Percentiles rank a stretch among this genome's conserved stretches.
Conservation (phyloP, 1,284 basidiomycete species). For the Ganoderma boninense region DNA sequence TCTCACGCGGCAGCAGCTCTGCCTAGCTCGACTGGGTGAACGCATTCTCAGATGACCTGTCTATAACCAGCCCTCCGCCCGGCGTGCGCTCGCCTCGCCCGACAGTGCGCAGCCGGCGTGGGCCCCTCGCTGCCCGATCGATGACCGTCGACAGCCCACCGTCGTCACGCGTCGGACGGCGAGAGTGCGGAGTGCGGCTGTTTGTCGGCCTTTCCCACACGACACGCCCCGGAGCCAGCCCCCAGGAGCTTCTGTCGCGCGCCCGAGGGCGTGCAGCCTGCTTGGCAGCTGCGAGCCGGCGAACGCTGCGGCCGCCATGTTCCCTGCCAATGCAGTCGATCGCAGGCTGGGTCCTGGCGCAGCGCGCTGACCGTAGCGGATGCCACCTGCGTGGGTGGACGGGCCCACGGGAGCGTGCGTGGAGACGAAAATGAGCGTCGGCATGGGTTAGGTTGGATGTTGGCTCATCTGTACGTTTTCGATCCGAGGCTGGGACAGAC, state of each 20-base stretch:
- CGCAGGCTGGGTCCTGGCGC: not conserved
- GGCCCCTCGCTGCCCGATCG: slow-evolving; percentile 1
- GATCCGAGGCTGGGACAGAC: not conserved
- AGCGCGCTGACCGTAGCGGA: not conserved
- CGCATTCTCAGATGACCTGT: slow-evolving; percentile 27
- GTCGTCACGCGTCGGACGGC: slow-evolving; percentile 1
- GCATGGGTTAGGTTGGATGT: not conserved
- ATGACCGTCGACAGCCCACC: not conserved
- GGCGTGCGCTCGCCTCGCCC: slow-evolving; percentile 17
- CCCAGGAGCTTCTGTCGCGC: slow-evolving; percentile 12
- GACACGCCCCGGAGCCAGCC: slow-evolving; percentile 17
- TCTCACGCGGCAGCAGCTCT: slow-evolving; percentile 16
- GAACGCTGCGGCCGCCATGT: slow-evolving; percentile 22
- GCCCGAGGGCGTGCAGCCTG: slow-evolving; percentile 18
- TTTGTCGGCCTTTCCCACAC: slow-evolving; percentile 35
- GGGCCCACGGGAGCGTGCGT: not conserved
- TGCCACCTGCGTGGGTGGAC: not conserved
- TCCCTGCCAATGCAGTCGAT: slow-evolving; percentile 10
- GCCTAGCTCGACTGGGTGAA: not conserved
- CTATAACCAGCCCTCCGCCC: slow-evolving; percentile 16
- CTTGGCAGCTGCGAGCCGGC: slow-evolving; percentile 18
- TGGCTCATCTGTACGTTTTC: not conserved
- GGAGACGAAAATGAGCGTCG: not conserved
- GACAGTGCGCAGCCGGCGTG: slow-evolving; percentile 22
- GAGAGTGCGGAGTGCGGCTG: slow-evolving; percentile 19